Conservation (phyloP, 2,329 filamentous ascomycete species). For the Graphilbum sp. region DNA sequence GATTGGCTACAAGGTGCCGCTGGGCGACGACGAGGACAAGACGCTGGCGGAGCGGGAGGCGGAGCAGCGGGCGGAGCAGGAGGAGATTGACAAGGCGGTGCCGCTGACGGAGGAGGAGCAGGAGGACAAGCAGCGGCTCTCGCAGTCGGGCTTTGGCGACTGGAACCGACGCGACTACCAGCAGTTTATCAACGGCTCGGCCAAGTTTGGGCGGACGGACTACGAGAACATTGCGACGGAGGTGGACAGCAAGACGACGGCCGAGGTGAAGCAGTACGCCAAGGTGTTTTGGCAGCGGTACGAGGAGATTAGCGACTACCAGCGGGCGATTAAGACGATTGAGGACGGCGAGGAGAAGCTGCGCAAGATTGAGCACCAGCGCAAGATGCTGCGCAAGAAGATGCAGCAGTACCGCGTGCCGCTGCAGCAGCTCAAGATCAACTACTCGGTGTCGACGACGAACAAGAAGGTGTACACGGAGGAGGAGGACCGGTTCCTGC, state of each 20-base stretch:
- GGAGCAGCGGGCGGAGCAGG: slow-evolving; percentile 73
- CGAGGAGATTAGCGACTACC: slow-evolving; percentile 74
- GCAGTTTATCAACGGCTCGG: slow-evolving; percentile 91
- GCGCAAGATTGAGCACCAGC: slow-evolving; percentile 78
- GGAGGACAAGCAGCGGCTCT: slow-evolving; percentile 68
- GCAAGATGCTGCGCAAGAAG: slow-evolving; percentile 87
- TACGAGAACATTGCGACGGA: slow-evolving; percentile 76
- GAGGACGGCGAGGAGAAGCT: slow-evolving; percentile 86
- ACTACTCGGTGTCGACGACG: slow-evolving; percentile 95
- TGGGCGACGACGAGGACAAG: slow-evolving; percentile 75
- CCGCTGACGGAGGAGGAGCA: slow-evolving; percentile 80
- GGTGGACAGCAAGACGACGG: slow-evolving; percentile 73
- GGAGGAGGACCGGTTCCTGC: slow-evolving; percentile 87
- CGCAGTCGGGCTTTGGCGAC: slow-evolving; percentile 71
- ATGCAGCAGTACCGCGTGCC: slow-evolving; percentile 94
- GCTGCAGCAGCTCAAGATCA: slow-evolving; percentile 93
- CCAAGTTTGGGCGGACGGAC: slow-evolving; percentile 76
- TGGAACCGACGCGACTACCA: slow-evolving; percentile 98
- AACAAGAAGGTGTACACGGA: slow-evolving; percentile 99
- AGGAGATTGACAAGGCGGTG: slow-evolving; percentile 83
- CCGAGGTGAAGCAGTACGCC: slow-evolving; percentile 80
- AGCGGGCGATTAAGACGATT: slow-evolving; percentile 76
- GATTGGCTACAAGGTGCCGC: slow-evolving; percentile 82
- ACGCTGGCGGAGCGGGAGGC: slow-evolving; percentile 72
- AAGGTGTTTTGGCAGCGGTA: slow-evolving; percentile 96